A percentile compares a stretch with the other conserved stretches of the same genome.
These are phyloP conservation scores for Sphaerostilbella broomeana DNA, from an alignment of 2,329 filamentous ascomycete species.

Conservation along the genomic window DNA sequence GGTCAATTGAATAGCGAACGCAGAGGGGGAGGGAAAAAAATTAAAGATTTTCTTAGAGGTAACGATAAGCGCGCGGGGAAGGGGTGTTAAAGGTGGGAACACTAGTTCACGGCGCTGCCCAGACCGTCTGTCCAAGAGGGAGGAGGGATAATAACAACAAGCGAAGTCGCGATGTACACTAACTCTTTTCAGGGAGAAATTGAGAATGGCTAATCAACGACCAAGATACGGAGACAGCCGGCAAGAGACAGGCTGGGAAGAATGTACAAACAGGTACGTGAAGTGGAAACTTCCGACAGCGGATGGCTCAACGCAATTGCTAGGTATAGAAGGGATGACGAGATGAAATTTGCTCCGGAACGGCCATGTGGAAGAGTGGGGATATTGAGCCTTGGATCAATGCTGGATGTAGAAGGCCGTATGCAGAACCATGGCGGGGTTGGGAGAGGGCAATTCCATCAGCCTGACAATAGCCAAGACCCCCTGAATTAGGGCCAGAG, in stretches of 20 bases:
- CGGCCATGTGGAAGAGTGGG: slow-evolving; percentile 24
- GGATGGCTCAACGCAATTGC: slow-evolving; percentile 17
- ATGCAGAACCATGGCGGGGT: slow-evolving; percentile 8
- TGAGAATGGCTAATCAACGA: slow-evolving; percentile 18
- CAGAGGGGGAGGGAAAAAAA: slow-evolving; percentile 10
- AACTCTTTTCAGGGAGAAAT: slow-evolving; percentile 8
- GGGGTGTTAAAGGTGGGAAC: slow-evolving; percentile 26
- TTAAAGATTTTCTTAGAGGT: slow-evolving; percentile 24
- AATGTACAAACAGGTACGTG: slow-evolving; percentile 16
- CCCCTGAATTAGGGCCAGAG: neutral
- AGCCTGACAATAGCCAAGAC: neutral
- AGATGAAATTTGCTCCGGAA: slow-evolving; percentile 23
- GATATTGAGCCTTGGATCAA: slow-evolving; percentile 15
- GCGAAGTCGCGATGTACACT: slow-evolving; percentile 12
- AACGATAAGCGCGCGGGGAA: slow-evolving; percentile 14
- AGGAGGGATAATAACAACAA: slow-evolving; percentile 7
- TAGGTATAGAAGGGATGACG: slow-evolving; percentile 25
- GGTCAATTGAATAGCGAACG: slow-evolving; percentile 22
- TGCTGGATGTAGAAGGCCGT: slow-evolving; percentile 7
- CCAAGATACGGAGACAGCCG: slow-evolving; percentile 25
- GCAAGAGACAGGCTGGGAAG: slow-evolving; percentile 14
- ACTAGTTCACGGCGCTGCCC: slow-evolving; percentile 37
- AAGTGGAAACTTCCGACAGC: slow-evolving; percentile 25
- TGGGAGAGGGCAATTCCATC: neutral
- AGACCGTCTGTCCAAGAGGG: slow-evolving; percentile 26